These are phyloP conservation scores for Ogataea dorogensis DNA, from an alignment of 805 yeast genomes.

Conservation along the genomic window DNA sequence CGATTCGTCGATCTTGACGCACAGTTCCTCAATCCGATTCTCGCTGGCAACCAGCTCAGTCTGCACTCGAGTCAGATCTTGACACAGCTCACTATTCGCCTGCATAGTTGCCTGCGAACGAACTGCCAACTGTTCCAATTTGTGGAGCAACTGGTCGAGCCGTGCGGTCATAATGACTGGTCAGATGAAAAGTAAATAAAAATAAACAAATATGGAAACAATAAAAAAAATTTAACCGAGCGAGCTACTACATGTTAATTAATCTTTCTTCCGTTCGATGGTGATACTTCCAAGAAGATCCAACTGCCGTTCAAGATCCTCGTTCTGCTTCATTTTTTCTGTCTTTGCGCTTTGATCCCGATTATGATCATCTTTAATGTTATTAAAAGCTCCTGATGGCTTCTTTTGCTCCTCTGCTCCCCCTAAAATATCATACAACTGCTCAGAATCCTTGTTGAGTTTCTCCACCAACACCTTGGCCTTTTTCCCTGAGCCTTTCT, in stretches of 20 bases:
- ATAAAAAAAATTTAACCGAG: constrained; percentile 6
- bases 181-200: constrained; percentile 13
- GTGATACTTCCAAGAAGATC: constrained; percentile 45
- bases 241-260: too few relatives aligned
- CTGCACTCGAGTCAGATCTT: constrained; percentile 20
- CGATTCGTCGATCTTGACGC: constrained; percentile 26
- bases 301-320: constrained; percentile 44
- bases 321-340: constrained; percentile 31
- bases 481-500: constrained; percentile 4
- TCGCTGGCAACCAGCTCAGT: constrained; percentile 21
- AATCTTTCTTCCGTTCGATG: too few relatives aligned
- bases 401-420: constrained; percentile 7
- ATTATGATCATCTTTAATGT: constrained; percentile 38
- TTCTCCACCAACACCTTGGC: constrained; percentile 28
- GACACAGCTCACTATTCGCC: constrained; percentile 18
- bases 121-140: constrained; percentile 16
- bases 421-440: constrained; percentile 18
- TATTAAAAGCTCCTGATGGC: constrained; percentile 34
- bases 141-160: constrained; percentile 18
- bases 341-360: constrained; percentile 34
- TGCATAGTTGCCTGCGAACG: constrained; percentile 18
- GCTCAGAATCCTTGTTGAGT: constrained; percentile 25
- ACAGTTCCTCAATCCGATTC: constrained; percentile 22
- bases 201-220: constrained; percentile 13
- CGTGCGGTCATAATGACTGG: constrained; percentile 10